Base-by-base conservation (phyloP, 2,329 filamentous ascomycete species). In the Talaromyces verruculosus region DNA sequence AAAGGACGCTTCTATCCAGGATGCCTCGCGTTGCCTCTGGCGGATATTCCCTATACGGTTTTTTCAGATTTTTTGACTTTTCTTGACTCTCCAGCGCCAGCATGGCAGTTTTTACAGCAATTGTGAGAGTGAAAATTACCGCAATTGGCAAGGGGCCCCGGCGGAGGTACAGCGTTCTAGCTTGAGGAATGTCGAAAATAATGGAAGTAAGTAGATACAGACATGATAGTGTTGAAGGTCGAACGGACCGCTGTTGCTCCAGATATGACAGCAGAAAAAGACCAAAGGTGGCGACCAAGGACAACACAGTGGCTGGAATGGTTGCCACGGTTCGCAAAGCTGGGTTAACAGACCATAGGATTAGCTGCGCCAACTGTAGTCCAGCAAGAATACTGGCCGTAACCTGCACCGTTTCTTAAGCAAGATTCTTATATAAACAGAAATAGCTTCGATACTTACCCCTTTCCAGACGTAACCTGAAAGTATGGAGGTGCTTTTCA, bases 251-350 rank as follows among this genome's bases (percentile, higher is more conserved):
- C 37, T 35, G 47, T 43, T 63, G 47, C 41, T 63, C 61, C 47
- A 47, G 19, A 58, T 63, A 66, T 2, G 64, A 61, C 25, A 67
- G 15, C 8, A 65, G 45, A n/a, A 60, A 4, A 25, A 67, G 15
- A 7, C 43, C 15, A 39, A 67, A 22, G 22, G 61, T 10, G 66
- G 65, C 30, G 67, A 69, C 57, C 71, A 72, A 25, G 67, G 64
- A 71, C 5, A 79, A 43, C 10, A 71, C 73, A 64, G 72, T 74
- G 25, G 75, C 69, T 39, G 75, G 71, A 35, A 80, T 66, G 0
- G 78, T 78, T 25, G 73, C 69, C 15, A 68, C 70, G 5, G 77
- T 79, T 64, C 70, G 72, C 17, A 19, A n/a, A 30, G 51, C 30
- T 17, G 30, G 51, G 15, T 19, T 35, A 5, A 35, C 19, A 8